Evolutionary conservation across 805 yeast genomes (phyloP), one percentile per base, ranked within the genome.

Genomic region (Ogataea corticis): DNA sequence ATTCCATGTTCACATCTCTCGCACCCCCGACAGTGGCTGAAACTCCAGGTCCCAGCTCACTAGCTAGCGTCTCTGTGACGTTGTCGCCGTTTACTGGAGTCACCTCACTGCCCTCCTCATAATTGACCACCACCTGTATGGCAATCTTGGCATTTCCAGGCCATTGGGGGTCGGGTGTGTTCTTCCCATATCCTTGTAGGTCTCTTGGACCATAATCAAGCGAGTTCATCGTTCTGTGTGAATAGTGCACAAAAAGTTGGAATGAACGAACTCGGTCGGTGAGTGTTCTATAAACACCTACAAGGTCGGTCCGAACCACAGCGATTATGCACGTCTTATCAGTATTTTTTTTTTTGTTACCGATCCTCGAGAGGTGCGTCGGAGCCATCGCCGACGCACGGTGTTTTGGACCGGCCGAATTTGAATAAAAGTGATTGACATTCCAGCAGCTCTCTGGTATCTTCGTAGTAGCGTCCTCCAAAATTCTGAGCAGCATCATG

Each of bases 101-200:
- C 23, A 37, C 43, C 44, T 59, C 64, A 38, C 57, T 60, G 35
- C 64, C 64, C 46, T 59, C 64, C 42, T 59, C 64, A 34, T 59
- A 58, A 39, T 59, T 59, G 35, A 59, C 41, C 15, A 59, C 62
- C 28, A 59, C 51, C 2, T 54, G 50, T 17, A 59, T 45, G 2
- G 64, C 64, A 14, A 58, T 47, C 34, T 50, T 58, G 18, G 52
- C 49, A 12, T 44, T 41, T 19, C 52, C 43, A 2, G 64, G 64
- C 64, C 64, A 59, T 39, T 54, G 28, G 15, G 57, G 52, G 18
- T 57, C 52, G 11, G 60, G 52, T 11, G 59, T 46, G 23, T 46
- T 38, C 30, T 49, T 52, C 4, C 64, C 64, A 40, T 59, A 59
- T 9, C 64, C 64, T 17, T 30, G 29, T 11, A 50, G 41, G 33